Percentiles rank a stretch among this genome's conserved stretches.
Evolutionary conservation across 164 flowering plant species (phyloP).

Genomic region (Houttuynia cordata): DNA sequence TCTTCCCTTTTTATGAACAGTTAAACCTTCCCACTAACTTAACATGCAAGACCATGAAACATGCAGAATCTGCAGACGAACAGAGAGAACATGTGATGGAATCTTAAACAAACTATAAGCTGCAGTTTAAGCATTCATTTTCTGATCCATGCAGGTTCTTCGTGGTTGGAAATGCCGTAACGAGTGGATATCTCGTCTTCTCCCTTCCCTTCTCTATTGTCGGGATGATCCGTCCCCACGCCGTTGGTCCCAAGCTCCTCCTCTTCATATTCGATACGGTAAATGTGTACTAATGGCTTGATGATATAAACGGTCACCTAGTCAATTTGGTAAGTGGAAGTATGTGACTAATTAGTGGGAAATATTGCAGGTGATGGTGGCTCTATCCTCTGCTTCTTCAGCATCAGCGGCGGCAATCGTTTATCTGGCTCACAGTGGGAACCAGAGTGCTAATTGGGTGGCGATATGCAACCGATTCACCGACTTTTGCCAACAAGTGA

Average conservation of each 20-base stretch:
- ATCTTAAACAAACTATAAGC: too few relatives aligned
- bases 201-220: constrained; percentile 71
- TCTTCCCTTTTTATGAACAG: neutral
- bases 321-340: too few relatives aligned
- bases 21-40: neutral
- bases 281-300: constrained; percentile 4
- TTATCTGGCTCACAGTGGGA: constrained; percentile 83
- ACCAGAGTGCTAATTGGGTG: constrained; percentile 62
- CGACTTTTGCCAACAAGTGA: constrained; percentile 52
- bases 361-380: constrained; percentile 36
- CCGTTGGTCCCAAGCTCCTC: constrained; percentile 35
- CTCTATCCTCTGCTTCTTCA: constrained; percentile 44
- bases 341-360: neutral
- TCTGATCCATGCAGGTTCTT: constrained; percentile 45
- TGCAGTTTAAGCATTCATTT: neutral
- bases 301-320: too few relatives aligned
- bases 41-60: neutral
- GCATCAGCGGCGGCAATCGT: constrained; percentile 61
- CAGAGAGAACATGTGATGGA: too few relatives aligned
- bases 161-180: constrained; percentile 53
- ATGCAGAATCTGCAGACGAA: neutral
- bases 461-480: constrained; percentile 67
- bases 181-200: constrained; percentile 50
- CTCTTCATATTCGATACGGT: constrained; percentile 59
- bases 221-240: constrained; percentile 47